Evolutionary conservation across 805 yeast species (phyloP).

Genomic region (Saturnispora diversa): DNA sequence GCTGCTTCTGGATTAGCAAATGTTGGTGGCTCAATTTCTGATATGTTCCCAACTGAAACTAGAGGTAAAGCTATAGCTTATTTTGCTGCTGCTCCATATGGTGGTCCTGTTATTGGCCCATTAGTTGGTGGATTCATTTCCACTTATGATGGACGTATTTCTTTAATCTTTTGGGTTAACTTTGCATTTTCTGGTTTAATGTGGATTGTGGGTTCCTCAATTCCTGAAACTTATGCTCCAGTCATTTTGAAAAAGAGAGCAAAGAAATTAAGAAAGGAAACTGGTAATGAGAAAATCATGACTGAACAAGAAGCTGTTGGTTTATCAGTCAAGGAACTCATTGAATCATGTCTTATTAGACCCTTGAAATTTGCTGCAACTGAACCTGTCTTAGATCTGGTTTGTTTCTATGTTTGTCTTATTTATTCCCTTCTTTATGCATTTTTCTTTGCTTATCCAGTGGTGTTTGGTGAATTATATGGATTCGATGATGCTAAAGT

Average conservation of each 20-base stretch:
- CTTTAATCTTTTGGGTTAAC: constrained; percentile 79
- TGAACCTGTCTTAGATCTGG: constrained; percentile 78
- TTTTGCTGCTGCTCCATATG: constrained; percentile 86
- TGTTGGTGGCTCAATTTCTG: constrained; percentile 89
- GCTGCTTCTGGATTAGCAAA: constrained; percentile 74
- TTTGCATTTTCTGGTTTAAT: constrained; percentile 85
- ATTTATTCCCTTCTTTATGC: constrained; percentile 88
- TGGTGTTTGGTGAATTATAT: constrained; percentile 69
- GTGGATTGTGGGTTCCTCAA: constrained; percentile 54
- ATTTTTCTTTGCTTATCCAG: constrained; percentile 93
- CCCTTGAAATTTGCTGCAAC: constrained; percentile 71
- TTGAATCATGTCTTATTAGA: constrained; percentile 64
- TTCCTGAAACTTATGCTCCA: constrained; percentile 93
- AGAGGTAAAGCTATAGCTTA: constrained; percentile 87
- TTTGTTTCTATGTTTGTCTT: constrained; percentile 80
- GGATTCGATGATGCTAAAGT: constrained; percentile 69
- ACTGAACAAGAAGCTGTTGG: constrained; percentile 89
- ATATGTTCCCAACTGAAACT: constrained; percentile 71
- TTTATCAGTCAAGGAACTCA: constrained; percentile 56
- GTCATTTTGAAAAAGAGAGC: constrained; percentile 67
- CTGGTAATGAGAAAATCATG: constrained; percentile 79
- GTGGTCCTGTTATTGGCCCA: constrained; percentile 90
- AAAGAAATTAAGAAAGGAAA: constrained; percentile 56
- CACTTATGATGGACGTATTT: constrained; percentile 59
- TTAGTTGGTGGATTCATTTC: constrained; percentile 80